These are phyloP conservation scores for Cytospora piceicola DNA, from an alignment of 2,329 filamentous ascomycete genomes.

Conservation along the genomic window DNA sequence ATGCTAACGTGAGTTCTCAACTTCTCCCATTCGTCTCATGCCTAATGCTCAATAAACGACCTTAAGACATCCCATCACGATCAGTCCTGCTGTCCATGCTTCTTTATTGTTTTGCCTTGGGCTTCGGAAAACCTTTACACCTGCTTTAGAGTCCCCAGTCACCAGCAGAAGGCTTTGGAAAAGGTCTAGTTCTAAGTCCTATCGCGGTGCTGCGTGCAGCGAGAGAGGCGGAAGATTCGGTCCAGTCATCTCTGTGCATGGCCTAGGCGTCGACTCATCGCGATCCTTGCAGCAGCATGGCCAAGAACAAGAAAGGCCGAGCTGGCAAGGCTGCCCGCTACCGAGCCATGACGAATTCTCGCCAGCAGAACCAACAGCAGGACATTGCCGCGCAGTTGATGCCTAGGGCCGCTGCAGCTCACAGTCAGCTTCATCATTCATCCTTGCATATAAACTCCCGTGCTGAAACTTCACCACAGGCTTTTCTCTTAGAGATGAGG, in stretches of 20 bases:
- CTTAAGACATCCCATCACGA: not conserved
- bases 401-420: conserved; percentile 16
- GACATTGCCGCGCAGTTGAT: conserved; percentile 25
- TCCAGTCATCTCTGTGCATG: not conserved
- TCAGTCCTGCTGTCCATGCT: not conserved
- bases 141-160: not conserved
- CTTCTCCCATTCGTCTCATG: not conserved
- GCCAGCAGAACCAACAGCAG: conserved; percentile 11
- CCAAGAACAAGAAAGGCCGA: conserved; percentile 34
- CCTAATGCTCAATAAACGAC: not conserved
- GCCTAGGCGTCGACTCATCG: not conserved
- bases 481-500: conserved; percentile 53
- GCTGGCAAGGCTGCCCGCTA: conserved; percentile 32
- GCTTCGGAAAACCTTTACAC: not conserved
- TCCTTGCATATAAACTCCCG: conserved; percentile 37
- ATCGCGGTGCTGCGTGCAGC: not conserved
- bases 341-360: conserved; percentile 18
- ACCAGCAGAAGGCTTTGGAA: not conserved
- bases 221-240: not conserved
- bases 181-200: not conserved
- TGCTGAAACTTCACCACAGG: conserved; percentile 41
- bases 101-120: too few relatives aligned
- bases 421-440: conserved; percentile 25
- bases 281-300: conserved; percentile 27
- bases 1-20: not conserved